Evolutionary conservation across 108 stramenopile genomes (phyloP), one percentile per base, ranked within the genome.

Genomic region (Fragilaria crotonensis): DNA sequence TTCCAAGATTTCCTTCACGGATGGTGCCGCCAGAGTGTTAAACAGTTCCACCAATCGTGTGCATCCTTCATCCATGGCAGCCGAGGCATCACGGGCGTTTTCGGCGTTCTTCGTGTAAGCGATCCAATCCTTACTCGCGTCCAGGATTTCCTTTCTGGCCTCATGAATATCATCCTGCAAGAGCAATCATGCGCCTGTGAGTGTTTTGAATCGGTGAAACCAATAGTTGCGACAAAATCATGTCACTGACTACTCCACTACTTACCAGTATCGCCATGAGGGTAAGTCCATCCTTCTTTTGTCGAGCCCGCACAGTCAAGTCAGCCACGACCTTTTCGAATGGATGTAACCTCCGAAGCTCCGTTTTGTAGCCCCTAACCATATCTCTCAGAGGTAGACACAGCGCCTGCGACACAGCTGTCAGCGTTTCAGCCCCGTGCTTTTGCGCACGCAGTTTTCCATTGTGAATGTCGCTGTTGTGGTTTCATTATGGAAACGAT

Each of bases 291-390:
- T 87, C 89, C 45, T 61, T 73, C 57, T 90, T 90, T 57, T 83
- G 70, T 22, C 85, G 67, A 0, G 86, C 57, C 5, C 85, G 67
- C 9, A 87, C 85, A 25, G 96, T 95, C 30, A 97, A 66, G 61
- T 95, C 89, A 48, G 94, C 89, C 18, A 96, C 89, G 27, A 93
- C 93, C 29, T 65, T 67, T 73, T 97, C 96, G 54, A 97, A 97
- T 5, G 96, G 96, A 77, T 97, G 96, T 44, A 97, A 70, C 22
- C 71, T 51, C 36, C 70, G 49, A 55, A 84, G 77, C 62, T 87
- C 80, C 21, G 70, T 56, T 27, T 78, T 57, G 63, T 95, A 97
- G n/a, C 78, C 79, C 21, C 89, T 50, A 0, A 95, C 78, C 11
- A 82, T 59, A 29, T 95, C 85, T 47, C 81, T 69, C 18, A 97